phyloP scores from a whole-genome alignment of 371 early-diverging fungal species.

The Blastocladiella emersonii region DNA sequence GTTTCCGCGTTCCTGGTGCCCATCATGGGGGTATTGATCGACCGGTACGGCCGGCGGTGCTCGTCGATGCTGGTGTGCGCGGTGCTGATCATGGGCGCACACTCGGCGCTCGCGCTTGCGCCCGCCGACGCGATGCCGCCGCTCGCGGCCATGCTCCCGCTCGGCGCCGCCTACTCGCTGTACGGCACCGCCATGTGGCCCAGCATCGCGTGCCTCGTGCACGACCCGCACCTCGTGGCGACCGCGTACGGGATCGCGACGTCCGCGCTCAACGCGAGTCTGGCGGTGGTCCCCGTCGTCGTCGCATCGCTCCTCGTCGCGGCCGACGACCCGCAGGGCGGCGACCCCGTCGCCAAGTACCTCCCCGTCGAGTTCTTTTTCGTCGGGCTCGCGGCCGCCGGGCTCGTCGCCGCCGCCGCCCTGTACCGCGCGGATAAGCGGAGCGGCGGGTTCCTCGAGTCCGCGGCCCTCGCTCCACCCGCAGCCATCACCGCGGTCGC shows the following conservation, averaged over 20 bases:
- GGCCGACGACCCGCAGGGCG: no score
- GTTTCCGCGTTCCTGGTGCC: slow-evolving; percentile 39
- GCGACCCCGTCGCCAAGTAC: slow-evolving; percentile 22
- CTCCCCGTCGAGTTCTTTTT: slow-evolving; percentile 36
- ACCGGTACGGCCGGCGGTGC: slow-evolving; percentile 31
- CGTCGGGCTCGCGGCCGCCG: slow-evolving; percentile 25
- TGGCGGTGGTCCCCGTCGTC: slow-evolving; percentile 41
- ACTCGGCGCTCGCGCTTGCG: slow-evolving; percentile 19
- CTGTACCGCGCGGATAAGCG: slow-evolving; percentile 20
- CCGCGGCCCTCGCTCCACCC: no score
- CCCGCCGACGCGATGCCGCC: slow-evolving; percentile 32
- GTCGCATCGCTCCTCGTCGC: slow-evolving; percentile 36
- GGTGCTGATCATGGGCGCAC: slow-evolving; percentile 28
- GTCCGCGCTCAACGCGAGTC: slow-evolving; percentile 38
- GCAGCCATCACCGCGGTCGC: no score
- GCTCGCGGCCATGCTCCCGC: slow-evolving; percentile 27
- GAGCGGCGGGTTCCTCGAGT: slow-evolving; percentile 26
- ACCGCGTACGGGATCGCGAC: slow-evolving; percentile 52
- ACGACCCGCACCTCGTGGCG: slow-evolving; percentile 31
- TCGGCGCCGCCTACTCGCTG: slow-evolving; percentile 40
- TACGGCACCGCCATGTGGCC: slow-evolving; percentile 51
- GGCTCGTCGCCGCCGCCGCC: slow-evolving; percentile 16
- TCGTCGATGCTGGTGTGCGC: slow-evolving; percentile 27
- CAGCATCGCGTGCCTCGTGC: slow-evolving; percentile 33
- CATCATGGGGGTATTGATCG: slow-evolving; percentile 33